Conservation (phyloP, 306 rosid genomes). For the Clitoria ternatea region DNA sequence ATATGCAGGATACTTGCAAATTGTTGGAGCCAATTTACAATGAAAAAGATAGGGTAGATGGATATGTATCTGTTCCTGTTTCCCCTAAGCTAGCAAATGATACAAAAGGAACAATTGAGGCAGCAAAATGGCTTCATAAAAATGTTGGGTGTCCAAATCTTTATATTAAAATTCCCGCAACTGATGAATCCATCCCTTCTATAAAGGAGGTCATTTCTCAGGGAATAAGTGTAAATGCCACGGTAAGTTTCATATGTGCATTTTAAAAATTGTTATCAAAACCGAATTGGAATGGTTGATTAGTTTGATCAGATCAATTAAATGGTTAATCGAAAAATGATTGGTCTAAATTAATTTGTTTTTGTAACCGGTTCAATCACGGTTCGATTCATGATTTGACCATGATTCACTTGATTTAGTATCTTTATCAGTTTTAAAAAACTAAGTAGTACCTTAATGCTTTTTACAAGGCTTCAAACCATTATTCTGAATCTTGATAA, state of each 20-base stretch:
- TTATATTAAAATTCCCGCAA: slow-evolving; percentile 88
- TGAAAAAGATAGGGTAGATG: slow-evolving; percentile 67
- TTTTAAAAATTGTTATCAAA: too few relatives aligned
- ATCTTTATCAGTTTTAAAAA: too few relatives aligned
- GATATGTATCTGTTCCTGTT: slow-evolving; percentile 78
- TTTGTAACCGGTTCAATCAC: too few relatives aligned
- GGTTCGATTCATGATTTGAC: too few relatives aligned
- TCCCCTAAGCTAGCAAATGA: slow-evolving; percentile 82
- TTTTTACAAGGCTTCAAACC: too few relatives aligned
- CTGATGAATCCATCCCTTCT: slow-evolving; percentile 71
- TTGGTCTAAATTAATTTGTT: too few relatives aligned
- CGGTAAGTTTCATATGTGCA: slow-evolving; percentile 53
- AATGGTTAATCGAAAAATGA: too few relatives aligned
- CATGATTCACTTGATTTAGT: too few relatives aligned
- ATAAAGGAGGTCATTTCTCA: slow-evolving; percentile 73
- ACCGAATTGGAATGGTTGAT: too few relatives aligned
- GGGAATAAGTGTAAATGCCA: slow-evolving; percentile 88
- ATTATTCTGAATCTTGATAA: too few relatives aligned
- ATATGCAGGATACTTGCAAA: slow-evolving; percentile 83
- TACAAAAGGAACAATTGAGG: slow-evolving; percentile 66
- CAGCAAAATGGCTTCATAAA: slow-evolving; percentile 84
- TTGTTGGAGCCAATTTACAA: slow-evolving; percentile 75
- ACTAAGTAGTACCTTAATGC: too few relatives aligned
- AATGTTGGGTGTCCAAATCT: slow-evolving; percentile 67
- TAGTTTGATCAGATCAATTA: too few relatives aligned